Evolutionary conservation across 768 basidiomycete genomes (phyloP).

Genomic region (Pleurotus tuoliensis): DNA sequence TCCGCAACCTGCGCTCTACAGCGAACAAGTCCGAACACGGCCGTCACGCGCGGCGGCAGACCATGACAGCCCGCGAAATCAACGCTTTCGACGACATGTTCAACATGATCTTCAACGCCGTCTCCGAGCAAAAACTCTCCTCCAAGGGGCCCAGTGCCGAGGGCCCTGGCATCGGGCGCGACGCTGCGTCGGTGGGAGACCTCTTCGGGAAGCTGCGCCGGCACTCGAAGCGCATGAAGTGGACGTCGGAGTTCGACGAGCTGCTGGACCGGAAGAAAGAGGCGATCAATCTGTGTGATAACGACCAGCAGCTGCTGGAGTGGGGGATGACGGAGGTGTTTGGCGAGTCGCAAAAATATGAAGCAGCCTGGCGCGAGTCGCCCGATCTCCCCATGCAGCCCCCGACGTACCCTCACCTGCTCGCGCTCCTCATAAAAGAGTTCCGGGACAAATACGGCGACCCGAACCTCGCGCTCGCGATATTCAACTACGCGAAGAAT

Average conservation of each 20-base stretch:
- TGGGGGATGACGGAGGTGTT: conserved; percentile 76
- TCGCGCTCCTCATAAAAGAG: conserved; percentile 72
- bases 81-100: conserved; percentile 72
- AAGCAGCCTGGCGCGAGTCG: conserved; percentile 37
- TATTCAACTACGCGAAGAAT: conserved; percentile 77
- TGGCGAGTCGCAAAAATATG: conserved; percentile 47
- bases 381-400: conserved; percentile 41
- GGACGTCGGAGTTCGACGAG: conserved; percentile 49
- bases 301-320: conserved; percentile 65
- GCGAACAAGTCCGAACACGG: not conserved
- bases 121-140: conserved; percentile 27
- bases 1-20: conserved; percentile 9
- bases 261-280: conserved; percentile 68
- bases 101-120: conserved; percentile 61
- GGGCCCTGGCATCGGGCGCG: not conserved
- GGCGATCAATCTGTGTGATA: conserved; percentile 64
- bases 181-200: conserved; percentile 26
- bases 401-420: conserved; percentile 67
- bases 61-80: conserved; percentile 67
- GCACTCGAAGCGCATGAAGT: conserved; percentile 44
- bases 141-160: not conserved
- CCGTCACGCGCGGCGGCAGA: conserved; percentile 35
- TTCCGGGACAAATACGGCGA: conserved; percentile 78
- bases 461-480: conserved; percentile 75
- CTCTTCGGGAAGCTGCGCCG: conserved; percentile 54